Conservation (phyloP, 352 stramenopile genomes). For the Phytophthora brassicae region DNA sequence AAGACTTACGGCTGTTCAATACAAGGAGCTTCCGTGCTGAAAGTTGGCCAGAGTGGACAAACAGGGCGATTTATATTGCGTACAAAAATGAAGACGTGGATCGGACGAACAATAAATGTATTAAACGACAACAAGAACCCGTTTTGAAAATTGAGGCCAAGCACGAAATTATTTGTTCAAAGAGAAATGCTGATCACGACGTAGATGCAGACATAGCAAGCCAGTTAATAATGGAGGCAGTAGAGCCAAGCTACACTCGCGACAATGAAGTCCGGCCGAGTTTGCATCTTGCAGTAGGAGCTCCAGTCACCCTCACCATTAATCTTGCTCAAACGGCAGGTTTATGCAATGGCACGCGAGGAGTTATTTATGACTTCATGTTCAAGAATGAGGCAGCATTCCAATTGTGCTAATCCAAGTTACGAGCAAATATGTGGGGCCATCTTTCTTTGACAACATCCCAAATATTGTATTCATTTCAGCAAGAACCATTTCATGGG, state of each 20-base stretch:
- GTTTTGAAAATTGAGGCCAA: not conserved
- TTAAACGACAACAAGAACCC: not conserved
- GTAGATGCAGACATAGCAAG: not conserved
- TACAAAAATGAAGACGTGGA: not conserved
- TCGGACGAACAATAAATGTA: not conserved
- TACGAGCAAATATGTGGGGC: not conserved
- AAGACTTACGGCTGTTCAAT: not conserved
- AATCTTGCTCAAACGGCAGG: not conserved
- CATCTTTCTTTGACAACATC: not conserved
- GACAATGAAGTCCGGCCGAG: not conserved
- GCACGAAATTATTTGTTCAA: not conserved
- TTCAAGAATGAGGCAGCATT: not conserved
- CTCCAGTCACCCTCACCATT: not conserved
- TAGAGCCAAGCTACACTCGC: not conserved
- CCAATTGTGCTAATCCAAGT: not conserved
- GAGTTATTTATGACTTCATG: not conserved
- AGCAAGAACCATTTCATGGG: no score
- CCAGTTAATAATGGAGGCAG: not conserved
- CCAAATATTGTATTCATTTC: not conserved
- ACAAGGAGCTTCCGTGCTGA: not conserved
- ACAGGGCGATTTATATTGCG: not conserved
- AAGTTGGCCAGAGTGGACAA: not conserved
- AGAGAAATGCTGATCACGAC: not conserved
- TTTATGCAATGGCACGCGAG: not conserved
- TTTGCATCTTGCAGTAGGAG: not conserved